Base-by-base conservation (phyloP, 192 early-diverging fungal species). In the Coemansia erecta region DNA sequence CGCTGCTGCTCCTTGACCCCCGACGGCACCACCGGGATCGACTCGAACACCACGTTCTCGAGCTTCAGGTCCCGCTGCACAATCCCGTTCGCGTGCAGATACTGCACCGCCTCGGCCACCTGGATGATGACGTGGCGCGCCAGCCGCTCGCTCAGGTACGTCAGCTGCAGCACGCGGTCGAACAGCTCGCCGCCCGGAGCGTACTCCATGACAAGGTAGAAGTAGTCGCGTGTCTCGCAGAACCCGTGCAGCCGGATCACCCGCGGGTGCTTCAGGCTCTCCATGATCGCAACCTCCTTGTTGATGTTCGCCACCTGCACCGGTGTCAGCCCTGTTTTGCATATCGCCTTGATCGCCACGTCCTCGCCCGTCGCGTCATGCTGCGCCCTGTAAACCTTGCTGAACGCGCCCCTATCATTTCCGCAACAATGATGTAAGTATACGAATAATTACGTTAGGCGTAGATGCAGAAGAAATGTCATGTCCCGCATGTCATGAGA, bases 41-140 rank as follows among this genome's bases (percentile, higher is more conserved):
- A 82, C 50, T 86, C 83, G 68, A 91, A 90, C 11, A 91, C 74
- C 44, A 94, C 82, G 70, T 97, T 97, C 64, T 97, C 94, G 13
- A 89, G 89, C 81, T 97, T 97, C 60, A 97, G 92, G 70, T 97
- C 94, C 44, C 94, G 85, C 68, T 93, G 92, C 33, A 91, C 85
- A n/a, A 93, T 83, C 56, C 90, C 87, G 55, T 90, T 87, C 40
- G 87, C 86, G 62, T 97, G 94, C 37, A 94, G 77, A 64, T 94
- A 92, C 53, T 85, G 81, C 37, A 97, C 82, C 6, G 86, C 92
- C 52, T 89, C 78, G 6, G 92, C 92, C 33, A 97, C 88, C 73
- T 97, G 92, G 24, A 86, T 79, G 56, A 94, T 92, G 46, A 94
- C 89, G 63, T 92, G 88, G 4, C 91, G 85, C 14, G 88, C 75